These are phyloP conservation scores for Colletotrichum somersetense DNA, from an alignment of 2,329 filamentous ascomycete genomes.

Conservation along the genomic window DNA sequence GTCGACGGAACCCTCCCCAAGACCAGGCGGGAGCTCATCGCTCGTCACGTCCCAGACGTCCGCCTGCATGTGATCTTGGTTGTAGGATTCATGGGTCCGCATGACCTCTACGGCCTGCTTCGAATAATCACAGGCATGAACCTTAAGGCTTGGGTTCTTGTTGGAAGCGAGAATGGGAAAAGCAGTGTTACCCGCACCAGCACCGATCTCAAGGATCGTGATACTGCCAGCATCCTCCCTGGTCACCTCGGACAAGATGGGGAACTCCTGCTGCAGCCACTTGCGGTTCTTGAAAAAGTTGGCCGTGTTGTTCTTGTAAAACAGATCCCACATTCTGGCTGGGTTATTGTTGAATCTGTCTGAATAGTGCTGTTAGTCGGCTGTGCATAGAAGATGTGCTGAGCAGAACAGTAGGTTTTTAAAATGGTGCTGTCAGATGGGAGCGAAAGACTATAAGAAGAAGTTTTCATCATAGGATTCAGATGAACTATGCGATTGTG, in stretches of 20 bases:
- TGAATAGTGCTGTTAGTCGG: conserved; percentile 59
- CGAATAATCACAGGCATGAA: conserved; percentile 97
- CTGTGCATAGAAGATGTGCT: conserved; percentile 35
- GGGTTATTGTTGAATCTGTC: conserved; percentile 89
- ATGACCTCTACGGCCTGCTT: conserved; percentile 96
- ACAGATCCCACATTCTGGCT: conserved; percentile 97
- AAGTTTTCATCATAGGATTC: conserved; percentile 67
- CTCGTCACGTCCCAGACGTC: conserved; percentile 95
- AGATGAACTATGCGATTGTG: conserved; percentile 70
- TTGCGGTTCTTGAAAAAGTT: conserved; percentile 99
- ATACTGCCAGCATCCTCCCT: conserved; percentile 75
- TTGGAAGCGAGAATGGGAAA: conserved; percentile 91
- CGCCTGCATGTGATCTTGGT: conserved; percentile 78
- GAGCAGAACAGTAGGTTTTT: conserved; percentile 33
- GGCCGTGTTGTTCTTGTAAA: conserved; percentile 96
- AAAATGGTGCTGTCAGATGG: conserved; percentile 70
- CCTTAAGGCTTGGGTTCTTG: conserved; percentile 81
- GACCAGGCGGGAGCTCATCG: conserved; percentile 78
- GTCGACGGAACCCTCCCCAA: conserved; percentile 85
- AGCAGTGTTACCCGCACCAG: conserved; percentile 95
- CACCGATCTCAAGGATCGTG: conserved; percentile 89
- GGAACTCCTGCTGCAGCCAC: conserved; percentile 97
- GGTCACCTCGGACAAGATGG: conserved; percentile 83
- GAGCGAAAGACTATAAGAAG: conserved; percentile 77
- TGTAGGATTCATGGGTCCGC: conserved; percentile 82